phyloP scores from a whole-genome alignment of 352 stramenopile species.

The Globisporangium sylvaticum region DNA sequence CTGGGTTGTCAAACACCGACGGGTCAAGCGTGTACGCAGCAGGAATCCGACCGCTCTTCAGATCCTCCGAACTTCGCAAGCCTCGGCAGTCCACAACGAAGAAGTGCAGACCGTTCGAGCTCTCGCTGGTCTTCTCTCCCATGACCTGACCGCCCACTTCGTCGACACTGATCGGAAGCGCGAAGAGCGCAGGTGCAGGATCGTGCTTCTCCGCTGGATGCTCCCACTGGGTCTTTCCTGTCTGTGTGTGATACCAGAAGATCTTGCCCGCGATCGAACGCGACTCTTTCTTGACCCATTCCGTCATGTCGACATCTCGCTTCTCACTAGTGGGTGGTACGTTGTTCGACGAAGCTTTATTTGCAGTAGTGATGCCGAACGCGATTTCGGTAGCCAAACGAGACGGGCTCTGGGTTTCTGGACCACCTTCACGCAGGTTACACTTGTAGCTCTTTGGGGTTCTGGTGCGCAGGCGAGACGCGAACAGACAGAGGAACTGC shows the following conservation, averaged over 20 bases:
- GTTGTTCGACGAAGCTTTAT: conserved; percentile 17
- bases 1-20: conserved; percentile 74
- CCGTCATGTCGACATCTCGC: conserved; percentile 65
- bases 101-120: conserved; percentile 33
- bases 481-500: conserved; percentile 59
- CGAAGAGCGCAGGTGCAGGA: conserved; percentile 54
- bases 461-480: conserved; percentile 49
- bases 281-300: conserved; percentile 78
- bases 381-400: conserved; percentile 55
- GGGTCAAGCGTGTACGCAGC: conserved; percentile 73
- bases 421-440: conserved; percentile 34
- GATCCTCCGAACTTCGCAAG: conserved; percentile 67
- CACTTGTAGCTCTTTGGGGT: conserved; percentile 69
- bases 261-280: conserved; percentile 67
- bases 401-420: conserved; percentile 41
- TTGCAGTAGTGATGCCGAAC: conserved; percentile 32
- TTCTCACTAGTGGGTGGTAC: conserved; percentile 12
- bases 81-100: conserved; percentile 79
- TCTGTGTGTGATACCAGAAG: conserved; percentile 78
- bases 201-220: conserved; percentile 63
- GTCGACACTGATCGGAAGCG: conserved; percentile 58
- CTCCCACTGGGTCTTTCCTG: conserved; percentile 76
- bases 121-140: conserved; percentile 45
- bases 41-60: conserved; percentile 77
- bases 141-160: conserved; percentile 69